Conservation (phyloP, 1,139 yeast genomes). For the Yamadazyma diospyri region DNA sequence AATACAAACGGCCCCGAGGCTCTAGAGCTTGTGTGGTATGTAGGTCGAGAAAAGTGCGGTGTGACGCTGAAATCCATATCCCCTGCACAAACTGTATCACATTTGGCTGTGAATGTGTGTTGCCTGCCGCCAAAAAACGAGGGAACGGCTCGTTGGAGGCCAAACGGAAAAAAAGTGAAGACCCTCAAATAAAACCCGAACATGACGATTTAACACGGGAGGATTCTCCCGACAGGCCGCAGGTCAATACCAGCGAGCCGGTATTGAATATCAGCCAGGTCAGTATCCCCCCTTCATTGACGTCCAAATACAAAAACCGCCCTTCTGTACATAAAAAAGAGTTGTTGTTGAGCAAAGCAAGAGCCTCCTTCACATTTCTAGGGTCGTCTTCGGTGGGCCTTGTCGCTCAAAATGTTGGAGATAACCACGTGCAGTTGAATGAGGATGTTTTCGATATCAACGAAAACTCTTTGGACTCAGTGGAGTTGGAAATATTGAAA, state of each 20-base stretch:
- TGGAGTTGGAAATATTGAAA: slow-evolving; percentile 65
- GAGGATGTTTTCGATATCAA: slow-evolving; percentile 38
- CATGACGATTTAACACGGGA: slow-evolving; percentile 9
- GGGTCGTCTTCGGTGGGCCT: slow-evolving; percentile 39
- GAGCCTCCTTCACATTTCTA: slow-evolving; percentile 37
- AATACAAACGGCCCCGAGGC: slow-evolving; percentile 50
- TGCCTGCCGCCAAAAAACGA: slow-evolving; percentile 57
- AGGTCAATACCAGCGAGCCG: slow-evolving; percentile 27
- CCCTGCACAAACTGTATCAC: slow-evolving; percentile 79
- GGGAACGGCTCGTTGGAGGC: slow-evolving; percentile 28
- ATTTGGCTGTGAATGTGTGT: slow-evolving; percentile 68
- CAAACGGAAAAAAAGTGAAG: slow-evolving; percentile 16
- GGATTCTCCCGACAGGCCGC: slow-evolving; percentile 9
- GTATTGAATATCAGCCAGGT: slow-evolving; percentile 43
- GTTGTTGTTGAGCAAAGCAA: slow-evolving; percentile 24
- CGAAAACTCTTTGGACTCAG: slow-evolving; percentile 51
- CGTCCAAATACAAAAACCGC: slow-evolving; percentile 38
- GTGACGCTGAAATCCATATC: slow-evolving; percentile 65
- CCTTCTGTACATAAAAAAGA: slow-evolving; percentile 40
- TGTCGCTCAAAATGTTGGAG: slow-evolving; percentile 42
- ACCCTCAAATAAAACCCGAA: slow-evolving; percentile 8
- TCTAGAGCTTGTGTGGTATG: slow-evolving; percentile 56
- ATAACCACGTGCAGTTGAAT: slow-evolving; percentile 41
- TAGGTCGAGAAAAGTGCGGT: slow-evolving; percentile 69
- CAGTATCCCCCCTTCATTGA: slow-evolving; percentile 43